phyloP scores from a whole-genome alignment of 192 early-diverging fungal species.

The Podila clonocystis region DNA sequence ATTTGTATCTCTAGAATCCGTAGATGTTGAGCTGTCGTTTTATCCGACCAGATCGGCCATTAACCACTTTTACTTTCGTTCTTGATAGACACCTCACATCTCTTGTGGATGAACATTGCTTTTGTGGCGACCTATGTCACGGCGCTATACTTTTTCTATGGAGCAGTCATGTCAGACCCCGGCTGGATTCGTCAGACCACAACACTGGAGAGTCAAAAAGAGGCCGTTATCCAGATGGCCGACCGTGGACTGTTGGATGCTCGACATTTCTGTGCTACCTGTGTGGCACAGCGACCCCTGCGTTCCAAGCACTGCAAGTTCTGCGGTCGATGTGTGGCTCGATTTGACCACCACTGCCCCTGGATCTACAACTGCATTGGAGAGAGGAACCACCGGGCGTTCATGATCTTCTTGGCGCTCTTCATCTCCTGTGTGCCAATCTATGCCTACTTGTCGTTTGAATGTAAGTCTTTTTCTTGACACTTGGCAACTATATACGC shows the following conservation, averaged over 20 bases:
- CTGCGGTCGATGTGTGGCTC: slow-evolving; percentile 92
- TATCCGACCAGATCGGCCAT: background rate
- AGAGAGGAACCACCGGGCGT: slow-evolving; percentile 85
- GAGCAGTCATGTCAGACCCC: slow-evolving; percentile 75
- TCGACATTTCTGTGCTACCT: slow-evolving; percentile 88
- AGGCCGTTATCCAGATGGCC: slow-evolving; percentile 72
- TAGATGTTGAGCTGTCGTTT: background rate
- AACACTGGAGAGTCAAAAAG: slow-evolving; percentile 52
- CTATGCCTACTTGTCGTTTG: slow-evolving; percentile 68
- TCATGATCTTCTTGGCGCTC: slow-evolving; percentile 81
- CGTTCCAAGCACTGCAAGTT: slow-evolving; percentile 95
- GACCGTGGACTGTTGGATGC: slow-evolving; percentile 74
- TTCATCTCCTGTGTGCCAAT: slow-evolving; percentile 68
- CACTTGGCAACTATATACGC: background rate
- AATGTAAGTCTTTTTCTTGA: slow-evolving; percentile 64
- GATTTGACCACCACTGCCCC: slow-evolving; percentile 97
- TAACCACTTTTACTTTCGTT: background rate
- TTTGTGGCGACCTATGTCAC: slow-evolving; percentile 70
- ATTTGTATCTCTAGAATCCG: background rate
- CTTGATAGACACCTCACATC: slow-evolving; percentile 66
- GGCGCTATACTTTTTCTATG: slow-evolving; percentile 84
- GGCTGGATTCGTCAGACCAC: slow-evolving; percentile 77
- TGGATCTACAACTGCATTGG: slow-evolving; percentile 98
- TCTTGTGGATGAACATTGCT: slow-evolving; percentile 68
- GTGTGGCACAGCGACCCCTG: slow-evolving; percentile 83